These are phyloP conservation scores for Psilocybe tampanensis DNA, from an alignment of 768 basidiomycete genomes.

Conservation along the genomic window DNA sequence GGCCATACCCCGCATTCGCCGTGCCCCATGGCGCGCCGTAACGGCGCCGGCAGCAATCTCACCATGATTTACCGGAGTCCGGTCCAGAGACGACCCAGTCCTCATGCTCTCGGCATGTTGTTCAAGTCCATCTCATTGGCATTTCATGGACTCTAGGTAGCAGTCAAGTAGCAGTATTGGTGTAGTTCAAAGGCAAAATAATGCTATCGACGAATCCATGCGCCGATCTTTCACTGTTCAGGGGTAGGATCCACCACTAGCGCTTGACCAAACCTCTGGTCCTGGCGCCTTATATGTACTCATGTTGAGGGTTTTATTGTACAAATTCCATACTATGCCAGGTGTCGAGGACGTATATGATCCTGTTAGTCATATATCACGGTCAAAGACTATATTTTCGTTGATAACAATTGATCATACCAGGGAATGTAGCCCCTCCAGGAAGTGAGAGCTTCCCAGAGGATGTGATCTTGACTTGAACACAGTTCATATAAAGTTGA, in stretches of 20 bases:
- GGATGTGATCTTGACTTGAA: slow-evolving; percentile 43
- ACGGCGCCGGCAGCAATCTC: not conserved
- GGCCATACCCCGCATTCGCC: slow-evolving; percentile 6
- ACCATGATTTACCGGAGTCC: slow-evolving; percentile 4
- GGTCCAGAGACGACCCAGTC: not conserved
- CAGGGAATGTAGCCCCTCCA: slow-evolving; percentile 31
- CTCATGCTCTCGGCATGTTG: not conserved
- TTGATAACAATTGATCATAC: slow-evolving; percentile 6
- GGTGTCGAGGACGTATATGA: slow-evolving; percentile 32
- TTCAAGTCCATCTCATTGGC: too few species aligned
- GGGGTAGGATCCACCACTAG: slow-evolving; percentile 25
- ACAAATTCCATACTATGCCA: slow-evolving; percentile 36
- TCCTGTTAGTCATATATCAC: slow-evolving; percentile 8
- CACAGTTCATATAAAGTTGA: slow-evolving; percentile 53
- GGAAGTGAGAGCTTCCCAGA: slow-evolving; percentile 27
- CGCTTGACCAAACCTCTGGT: slow-evolving; percentile 32
- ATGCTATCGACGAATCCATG: too few species aligned
- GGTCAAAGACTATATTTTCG: not conserved
- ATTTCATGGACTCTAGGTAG: too few species aligned
- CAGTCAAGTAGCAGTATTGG: not conserved
- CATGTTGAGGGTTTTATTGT: slow-evolving; percentile 20
- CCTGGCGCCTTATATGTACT: slow-evolving; percentile 32
- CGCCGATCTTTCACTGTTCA: not conserved
- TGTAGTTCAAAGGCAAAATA: too few species aligned
- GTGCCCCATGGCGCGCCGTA: not conserved